Evolutionary conservation across 2,329 filamentous ascomycete species (phyloP), one percentile per base, ranked within the genome.

Genomic region (Neobulgaria alba): DNA sequence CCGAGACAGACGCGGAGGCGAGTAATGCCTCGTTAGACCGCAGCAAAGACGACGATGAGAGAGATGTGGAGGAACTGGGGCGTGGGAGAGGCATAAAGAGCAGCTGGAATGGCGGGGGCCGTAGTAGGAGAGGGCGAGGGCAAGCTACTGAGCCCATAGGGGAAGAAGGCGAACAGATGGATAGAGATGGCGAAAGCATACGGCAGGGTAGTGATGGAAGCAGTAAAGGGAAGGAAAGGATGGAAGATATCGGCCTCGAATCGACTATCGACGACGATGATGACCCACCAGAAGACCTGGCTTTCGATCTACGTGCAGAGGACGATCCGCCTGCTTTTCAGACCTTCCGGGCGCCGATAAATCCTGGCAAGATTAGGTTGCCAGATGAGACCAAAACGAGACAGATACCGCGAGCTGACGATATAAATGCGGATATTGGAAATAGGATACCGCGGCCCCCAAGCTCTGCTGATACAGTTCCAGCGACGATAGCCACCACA

Each of bases 231-330:
- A 84, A 79, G 57, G 74, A 66, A 5, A 68, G 67, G 42, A 80
- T 98, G 73, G 87, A 92, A 5, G 89, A 96, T 58, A 75, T 96
- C 35, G 85, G 87, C 20, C 71, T 96, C 15, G 85, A 89, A 40
- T 81, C 78, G 10, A 73, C 72, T 3, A 71, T 73, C 39, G 69
- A 74, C 38, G 71, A 71, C 35, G 73, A 77, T 51, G 73, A 77
- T 51, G 73, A 77, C 21, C 75, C 76, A 4, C 75, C 77, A 4
- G 69, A 71, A 30, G 77, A 79, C 34, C 61, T 82, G n/a, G 63
- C 76, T 9, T 65, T 71, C 36, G 75, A 79, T 50, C 63, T 65
- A 5, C 62, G 65, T 10, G 62, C 56, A 3, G 75, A 79, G 39
- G 66, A 68, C 35, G 69, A 67, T 36, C 75, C 76, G 4, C 76